Evolutionary conservation across 257 asterid species (phyloP).

Genomic region (Lycium barbarum): DNA sequence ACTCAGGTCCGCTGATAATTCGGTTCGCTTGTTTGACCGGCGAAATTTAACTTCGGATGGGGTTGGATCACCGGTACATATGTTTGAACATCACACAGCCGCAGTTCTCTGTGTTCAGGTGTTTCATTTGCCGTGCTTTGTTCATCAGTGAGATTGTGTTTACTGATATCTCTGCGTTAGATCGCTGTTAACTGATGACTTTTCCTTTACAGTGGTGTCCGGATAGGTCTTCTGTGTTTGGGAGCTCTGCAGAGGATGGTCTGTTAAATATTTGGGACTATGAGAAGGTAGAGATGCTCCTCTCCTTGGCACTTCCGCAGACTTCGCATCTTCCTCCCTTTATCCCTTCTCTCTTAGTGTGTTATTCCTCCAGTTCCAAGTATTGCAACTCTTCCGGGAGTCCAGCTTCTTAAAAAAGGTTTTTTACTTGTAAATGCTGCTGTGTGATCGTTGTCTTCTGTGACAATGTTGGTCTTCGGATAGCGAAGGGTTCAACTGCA

Average conservation of each 20-base stretch:
- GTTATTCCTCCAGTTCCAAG: neutral
- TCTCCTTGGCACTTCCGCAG: constrained; percentile 23
- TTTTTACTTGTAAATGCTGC: neutral
- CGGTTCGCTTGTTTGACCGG: constrained; percentile 96
- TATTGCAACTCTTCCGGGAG: neutral
- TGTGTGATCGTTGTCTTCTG: constrained; percentile 23
- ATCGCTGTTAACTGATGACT: constrained; percentile 26
- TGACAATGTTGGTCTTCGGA: neutral
- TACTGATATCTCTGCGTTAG: neutral
- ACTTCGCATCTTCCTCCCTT: neutral
- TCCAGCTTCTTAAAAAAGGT: neutral
- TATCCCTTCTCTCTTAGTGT: neutral
- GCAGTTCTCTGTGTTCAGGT: constrained; percentile 99
- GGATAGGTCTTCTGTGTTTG: constrained; percentile 84
- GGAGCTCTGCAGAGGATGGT: constrained; percentile 98
- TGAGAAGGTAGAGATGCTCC: constrained; percentile 65
- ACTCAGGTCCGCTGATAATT: constrained; percentile 88
- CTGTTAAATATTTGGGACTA: constrained; percentile 91
- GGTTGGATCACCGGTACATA: constrained; percentile 71
- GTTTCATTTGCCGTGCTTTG: constrained; percentile 34
- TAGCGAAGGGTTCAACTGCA: neutral
- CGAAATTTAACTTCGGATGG: constrained; percentile 79
- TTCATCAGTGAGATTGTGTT: constrained; percentile 18
- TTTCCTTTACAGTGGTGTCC: constrained; percentile 82
- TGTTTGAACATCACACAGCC: constrained; percentile 84